These are phyloP conservation scores for Boletellus ananas DNA, from an alignment of 768 basidiomycete genomes.

Conservation along the genomic window DNA sequence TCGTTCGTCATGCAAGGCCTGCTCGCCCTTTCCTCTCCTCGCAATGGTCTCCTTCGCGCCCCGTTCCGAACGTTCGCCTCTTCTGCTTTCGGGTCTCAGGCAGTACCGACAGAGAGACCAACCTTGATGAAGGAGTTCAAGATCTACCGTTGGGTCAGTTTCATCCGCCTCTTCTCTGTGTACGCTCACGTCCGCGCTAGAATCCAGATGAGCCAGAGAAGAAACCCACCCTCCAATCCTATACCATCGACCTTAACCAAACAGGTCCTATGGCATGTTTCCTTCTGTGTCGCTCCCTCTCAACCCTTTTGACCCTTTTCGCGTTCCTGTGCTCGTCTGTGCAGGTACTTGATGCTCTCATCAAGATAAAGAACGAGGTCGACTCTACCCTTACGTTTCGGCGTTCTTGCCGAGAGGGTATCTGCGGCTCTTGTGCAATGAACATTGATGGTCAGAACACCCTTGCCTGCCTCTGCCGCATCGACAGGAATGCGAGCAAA, in stretches of 20 bases:
- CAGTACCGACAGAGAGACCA: constrained; percentile 61
- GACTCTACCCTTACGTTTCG: constrained; percentile 98
- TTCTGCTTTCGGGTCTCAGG: constrained; percentile 23
- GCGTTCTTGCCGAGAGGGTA: constrained; percentile 89
- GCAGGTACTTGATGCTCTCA: constrained; percentile 84
- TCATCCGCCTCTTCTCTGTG: neutral
- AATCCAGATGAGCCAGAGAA: constrained; percentile 93
- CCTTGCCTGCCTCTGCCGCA: constrained; percentile 93
- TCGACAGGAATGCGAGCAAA: constrained; percentile 70
- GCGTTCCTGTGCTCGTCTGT: neutral
- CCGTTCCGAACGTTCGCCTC: constrained; percentile 32
- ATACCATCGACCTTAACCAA: constrained; percentile 88
- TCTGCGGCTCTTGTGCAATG: constrained; percentile 98
- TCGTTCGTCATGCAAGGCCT: constrained; percentile 12
- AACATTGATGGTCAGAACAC: constrained; percentile 99
- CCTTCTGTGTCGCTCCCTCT: neutral
- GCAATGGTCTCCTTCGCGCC: constrained; percentile 7
- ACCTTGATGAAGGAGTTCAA: constrained; percentile 90
- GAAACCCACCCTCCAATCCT: constrained; percentile 89
- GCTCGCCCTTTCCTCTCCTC: neutral
- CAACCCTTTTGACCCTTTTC: neutral
- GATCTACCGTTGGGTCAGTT: constrained; percentile 92
- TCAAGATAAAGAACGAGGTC: constrained; percentile 99
- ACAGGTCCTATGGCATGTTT: constrained; percentile 86
- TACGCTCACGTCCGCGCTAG: constrained; percentile 33